phyloP scores from a whole-genome alignment of 2,329 filamentous ascomycete species.

The Pseudomassariella vexata region DNA sequence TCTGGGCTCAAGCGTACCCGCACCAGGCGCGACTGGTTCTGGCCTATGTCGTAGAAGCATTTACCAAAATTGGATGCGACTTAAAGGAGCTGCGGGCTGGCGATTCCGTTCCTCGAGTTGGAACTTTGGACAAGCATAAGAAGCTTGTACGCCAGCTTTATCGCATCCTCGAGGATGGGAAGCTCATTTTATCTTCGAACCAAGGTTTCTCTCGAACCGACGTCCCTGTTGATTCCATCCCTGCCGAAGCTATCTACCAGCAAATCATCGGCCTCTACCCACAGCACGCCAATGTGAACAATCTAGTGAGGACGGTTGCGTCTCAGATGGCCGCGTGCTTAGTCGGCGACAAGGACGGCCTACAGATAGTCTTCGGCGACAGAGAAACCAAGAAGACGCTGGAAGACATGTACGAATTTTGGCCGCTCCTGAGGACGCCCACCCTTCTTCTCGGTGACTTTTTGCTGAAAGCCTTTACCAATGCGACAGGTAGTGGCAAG shows the following conservation, averaged over 20 bases:
- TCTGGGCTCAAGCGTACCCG: conserved; percentile 21
- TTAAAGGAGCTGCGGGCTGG: conserved; percentile 14
- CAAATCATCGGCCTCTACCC: conserved; percentile 7
- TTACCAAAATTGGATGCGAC: conserved; percentile 20
- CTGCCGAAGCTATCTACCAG: conserved; percentile 9
- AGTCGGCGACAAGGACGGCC: conserved; percentile 11
- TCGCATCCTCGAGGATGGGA: conserved; percentile 24
- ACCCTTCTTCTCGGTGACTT: conserved; percentile 14
- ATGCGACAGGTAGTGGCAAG: conserved; percentile 1
- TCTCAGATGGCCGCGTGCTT: conserved; percentile 14
- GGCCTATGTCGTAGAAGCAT: conserved; percentile 26
- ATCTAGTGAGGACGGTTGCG: conserved; percentile 13
- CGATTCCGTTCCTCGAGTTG: conserved; percentile 13
- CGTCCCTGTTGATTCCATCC: conserved; percentile 4
- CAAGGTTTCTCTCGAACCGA: conserved; percentile 3
- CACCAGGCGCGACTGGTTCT: conserved; percentile 22
- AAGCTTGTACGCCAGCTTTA: conserved; percentile 19
- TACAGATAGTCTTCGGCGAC: conserved; percentile 17
- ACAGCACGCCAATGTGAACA: conserved; percentile 11
- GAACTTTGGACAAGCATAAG: conserved; percentile 16
- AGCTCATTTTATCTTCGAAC: conserved; percentile 1
- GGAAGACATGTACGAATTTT: conserved; percentile 16
- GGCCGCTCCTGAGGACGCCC: conserved; percentile 11
- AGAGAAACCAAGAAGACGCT: conserved; percentile 12
- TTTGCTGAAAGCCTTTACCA: conserved; percentile 6